These are phyloP conservation scores for Gaeumannomyces sp. DNA, from an alignment of 2,329 filamentous ascomycete genomes.

Conservation along the genomic window DNA sequence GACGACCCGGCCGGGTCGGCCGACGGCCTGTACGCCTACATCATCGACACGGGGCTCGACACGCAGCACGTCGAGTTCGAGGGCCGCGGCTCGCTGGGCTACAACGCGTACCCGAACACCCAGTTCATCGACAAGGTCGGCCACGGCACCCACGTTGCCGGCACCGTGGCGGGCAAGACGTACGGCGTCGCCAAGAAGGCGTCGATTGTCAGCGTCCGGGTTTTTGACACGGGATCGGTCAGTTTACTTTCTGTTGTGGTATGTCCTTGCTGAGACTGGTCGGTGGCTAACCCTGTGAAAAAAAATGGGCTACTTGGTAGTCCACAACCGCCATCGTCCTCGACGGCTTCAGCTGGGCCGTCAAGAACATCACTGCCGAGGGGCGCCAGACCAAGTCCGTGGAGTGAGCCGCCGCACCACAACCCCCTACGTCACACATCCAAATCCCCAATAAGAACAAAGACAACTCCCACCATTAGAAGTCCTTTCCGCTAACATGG, in stretches of 20 bases:
- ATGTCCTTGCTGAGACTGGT: background rate
- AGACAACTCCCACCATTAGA: no score
- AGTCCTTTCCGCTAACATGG: background rate
- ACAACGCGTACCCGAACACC: conserved; percentile 19
- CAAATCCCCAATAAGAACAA: no score
- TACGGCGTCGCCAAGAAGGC: conserved; percentile 28
- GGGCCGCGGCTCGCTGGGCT: conserved; percentile 23
- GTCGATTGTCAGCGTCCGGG: conserved; percentile 26
- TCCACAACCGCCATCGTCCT: conserved; percentile 14
- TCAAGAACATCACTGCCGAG: conserved; percentile 20
- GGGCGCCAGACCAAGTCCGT: conserved; percentile 43
- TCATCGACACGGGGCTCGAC: conserved; percentile 40
- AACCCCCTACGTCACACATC: background rate
- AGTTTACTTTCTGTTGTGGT: background rate
- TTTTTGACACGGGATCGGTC: conserved; percentile 17
- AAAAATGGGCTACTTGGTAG: no score
- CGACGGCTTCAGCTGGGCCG: conserved; percentile 20
- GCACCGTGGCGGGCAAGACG: conserved; percentile 22
- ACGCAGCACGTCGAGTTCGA: conserved; percentile 28
- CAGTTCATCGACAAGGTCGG: conserved; percentile 20
- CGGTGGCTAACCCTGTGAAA: background rate
- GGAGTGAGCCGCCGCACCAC: conserved; percentile 18
- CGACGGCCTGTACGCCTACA: conserved; percentile 30
- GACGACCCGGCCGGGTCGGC: conserved; percentile 19
- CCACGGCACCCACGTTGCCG: conserved; percentile 30